These are phyloP conservation scores for Cryoendolithus antarcticus DNA, from an alignment of 2,329 filamentous ascomycete genomes.

Conservation along the genomic window DNA sequence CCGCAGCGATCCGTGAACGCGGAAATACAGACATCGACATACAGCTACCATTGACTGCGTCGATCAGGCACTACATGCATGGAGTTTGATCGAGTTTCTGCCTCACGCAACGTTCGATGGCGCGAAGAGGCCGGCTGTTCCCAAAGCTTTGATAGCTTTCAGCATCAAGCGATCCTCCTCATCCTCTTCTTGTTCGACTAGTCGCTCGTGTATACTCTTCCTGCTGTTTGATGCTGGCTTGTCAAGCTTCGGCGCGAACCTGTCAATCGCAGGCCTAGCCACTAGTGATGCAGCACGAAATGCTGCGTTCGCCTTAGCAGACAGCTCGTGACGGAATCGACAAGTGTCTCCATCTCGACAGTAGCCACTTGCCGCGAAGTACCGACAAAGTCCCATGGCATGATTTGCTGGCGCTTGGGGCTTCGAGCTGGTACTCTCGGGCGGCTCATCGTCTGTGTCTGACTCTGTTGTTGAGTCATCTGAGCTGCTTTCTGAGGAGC, in stretches of 20 bases:
- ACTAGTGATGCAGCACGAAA: conserved; percentile 1
- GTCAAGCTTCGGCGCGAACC: conserved; percentile 10
- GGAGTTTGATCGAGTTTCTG: too few species aligned
- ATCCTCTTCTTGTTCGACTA: conserved; percentile 34
- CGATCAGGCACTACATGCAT: too few species aligned
- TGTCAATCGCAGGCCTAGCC: conserved; percentile 7
- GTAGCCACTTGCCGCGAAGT: conserved; percentile 19
- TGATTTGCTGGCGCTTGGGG: conserved; percentile 2
- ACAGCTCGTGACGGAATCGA: conserved; percentile 21
- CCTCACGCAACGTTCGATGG: too few species aligned
- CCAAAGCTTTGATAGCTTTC: conserved; percentile 35
- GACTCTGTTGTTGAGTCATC: conserved; percentile 15
- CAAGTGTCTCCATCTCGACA: conserved; percentile 23
- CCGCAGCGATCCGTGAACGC: too few species aligned
- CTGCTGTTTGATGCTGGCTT: conserved; percentile 4
- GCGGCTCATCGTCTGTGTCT: conserved; percentile 22
- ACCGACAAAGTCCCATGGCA: conserved; percentile 14
- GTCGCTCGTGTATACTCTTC: conserved; percentile 17
- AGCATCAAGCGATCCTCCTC: conserved; percentile 30
- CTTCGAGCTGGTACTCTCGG: conserved; percentile 29
- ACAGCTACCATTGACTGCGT: too few species aligned
- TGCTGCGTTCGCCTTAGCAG: conserved; percentile 4
- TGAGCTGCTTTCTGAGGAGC: too few species aligned
- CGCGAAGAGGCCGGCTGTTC: conserved; percentile 29
- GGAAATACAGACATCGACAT: too few species aligned